Evolutionary conservation across 768 basidiomycete species (phyloP), one percentile per base, ranked within the genome.

Genomic region (Amanita muscaria): DNA sequence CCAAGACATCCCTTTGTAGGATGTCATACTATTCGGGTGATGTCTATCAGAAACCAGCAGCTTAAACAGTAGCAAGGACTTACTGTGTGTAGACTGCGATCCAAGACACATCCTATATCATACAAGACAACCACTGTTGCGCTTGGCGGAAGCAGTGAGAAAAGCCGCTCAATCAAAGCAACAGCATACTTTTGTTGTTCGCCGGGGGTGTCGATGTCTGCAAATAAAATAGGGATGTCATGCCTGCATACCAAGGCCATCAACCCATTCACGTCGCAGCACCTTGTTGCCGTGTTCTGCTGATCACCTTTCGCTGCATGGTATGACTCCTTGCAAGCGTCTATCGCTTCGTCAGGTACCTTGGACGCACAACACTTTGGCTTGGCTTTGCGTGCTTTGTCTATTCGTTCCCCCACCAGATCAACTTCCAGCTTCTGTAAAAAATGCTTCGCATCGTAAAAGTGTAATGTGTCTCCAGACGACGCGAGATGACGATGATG

Each of bases 181-280:
- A n/a, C n/a, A n/a, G n/a, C n/a, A n/a, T n/a, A n/a, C n/a, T n/a
- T n/a, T n/a, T n/a, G n/a, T n/a, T n/a, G n/a, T n/a, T n/a, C n/a
- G n/a, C n/a, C n/a, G n/a, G n/a, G n/a, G n/a, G n/a, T n/a, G n/a
- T n/a, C n/a, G 16, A 70, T 64, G 38, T 72, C 65, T 16, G 59
- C 61, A 2, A 67, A 47, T 16, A 64, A 63, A 0, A 69, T 42
- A 0, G 61, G 59, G 9, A 65, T 60, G 32, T 67, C 60, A 30
- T 70, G 68, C 0, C 58, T 44, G 48, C 68, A 70, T 0, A 66
- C 61, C 0, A 70, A 49, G 0, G 60, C 61, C 61, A 71, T 69
- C 24, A 66, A 40, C 0, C 68, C 64, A 2, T 51, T 56, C 25
- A 64, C 58, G 32, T 68, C 59, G 42, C 60, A 63, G 10, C 29